Base-by-base conservation (phyloP, 2,329 filamentous ascomycete genomes). In the Penicillium sp. region DNA sequence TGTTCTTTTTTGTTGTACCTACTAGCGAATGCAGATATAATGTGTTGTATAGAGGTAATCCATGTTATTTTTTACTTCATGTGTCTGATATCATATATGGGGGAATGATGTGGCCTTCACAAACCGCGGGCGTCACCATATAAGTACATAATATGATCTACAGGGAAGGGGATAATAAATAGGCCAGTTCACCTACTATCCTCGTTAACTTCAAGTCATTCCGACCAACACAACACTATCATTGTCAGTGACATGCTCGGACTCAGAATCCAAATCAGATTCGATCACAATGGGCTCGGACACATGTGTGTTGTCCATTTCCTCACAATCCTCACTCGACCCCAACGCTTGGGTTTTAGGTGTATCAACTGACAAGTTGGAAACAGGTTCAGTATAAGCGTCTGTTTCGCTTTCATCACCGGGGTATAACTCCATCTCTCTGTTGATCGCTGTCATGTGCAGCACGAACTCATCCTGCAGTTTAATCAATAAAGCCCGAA, bases 391-490 rank as follows among this genome's bases (percentile, higher is more conserved):
- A 43, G 41, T 26, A 26, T 5, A 43, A 36, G 57, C 54, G 1
- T 51, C 55, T 5, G 50, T 50, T 10, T 50, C 53, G 36, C 45
- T 55, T 16, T 44, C 56, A 40, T 71, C 67, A n/a, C 59, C 61
- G 30, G 31, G 45, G 10, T 45, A 48, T 10, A 43, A 26, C 7
- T 49, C 56, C 28, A 65, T 57, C 11, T 76, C 72, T 5, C 62
- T 65, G 44, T 89, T 84, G 28, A 91, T 82, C 1, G 80, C 80
- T 22, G 84, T 80, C 89, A 96, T 92, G 8, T 83, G 78, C 5
- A 79, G 63, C 8, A 89, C 80, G 66, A 96, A 96, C 51, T 95
- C 89, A 46, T 82, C 82, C 68, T 93, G 90, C 12, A 94, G 71
- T 57, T 81, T 82, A 52, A 75, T 77, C 42, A 94, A 72, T 81